Evolutionary conservation across 805 yeast species (phyloP).

Genomic region (Allodekkera sacchari): DNA sequence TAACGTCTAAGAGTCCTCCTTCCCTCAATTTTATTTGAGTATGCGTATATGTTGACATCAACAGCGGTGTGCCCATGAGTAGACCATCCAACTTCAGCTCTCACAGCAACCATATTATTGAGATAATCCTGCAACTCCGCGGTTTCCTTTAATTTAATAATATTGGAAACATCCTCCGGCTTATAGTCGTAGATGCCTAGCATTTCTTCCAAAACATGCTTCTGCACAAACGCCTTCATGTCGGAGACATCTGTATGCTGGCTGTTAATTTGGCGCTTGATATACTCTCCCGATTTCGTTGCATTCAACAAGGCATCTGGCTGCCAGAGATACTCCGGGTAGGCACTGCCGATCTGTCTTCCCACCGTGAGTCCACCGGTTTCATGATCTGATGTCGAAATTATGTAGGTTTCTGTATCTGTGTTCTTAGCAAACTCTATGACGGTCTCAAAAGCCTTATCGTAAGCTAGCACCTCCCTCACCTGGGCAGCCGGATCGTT

Average conservation of each 20-base stretch:
- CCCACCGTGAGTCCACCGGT: constrained; percentile 93
- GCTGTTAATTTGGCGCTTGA: constrained; percentile 25
- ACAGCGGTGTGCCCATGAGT: constrained; percentile 96
- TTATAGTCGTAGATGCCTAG: constrained; percentile 59
- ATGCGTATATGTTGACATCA: constrained; percentile 86
- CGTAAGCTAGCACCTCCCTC: constrained; percentile 82
- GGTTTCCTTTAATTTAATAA: constrained; percentile 28
- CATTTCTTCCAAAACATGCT: constrained; percentile 50
- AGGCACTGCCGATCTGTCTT: constrained; percentile 55
- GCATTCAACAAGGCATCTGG: constrained; percentile 70
- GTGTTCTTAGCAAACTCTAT: constrained; percentile 57
- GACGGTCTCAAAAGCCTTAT: constrained; percentile 70
- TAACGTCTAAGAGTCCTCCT: constrained; percentile 31
- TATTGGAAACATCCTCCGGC: constrained; percentile 39
- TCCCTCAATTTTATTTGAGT: constrained; percentile 48
- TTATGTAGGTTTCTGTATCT: constrained; percentile 67
- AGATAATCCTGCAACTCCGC: constrained; percentile 34
- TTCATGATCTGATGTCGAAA: constrained; percentile 90
- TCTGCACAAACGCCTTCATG: constrained; percentile 37
- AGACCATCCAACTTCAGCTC: constrained; percentile 93
- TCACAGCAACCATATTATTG: constrained; percentile 63
- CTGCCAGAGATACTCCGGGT: constrained; percentile 85
- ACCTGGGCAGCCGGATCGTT: constrained; percentile 95
- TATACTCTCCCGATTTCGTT: constrained; percentile 69
- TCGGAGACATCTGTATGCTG: constrained; percentile 4